Conservation (phyloP, 2,329 filamentous ascomycete species). For the Helotiales sp. region DNA sequence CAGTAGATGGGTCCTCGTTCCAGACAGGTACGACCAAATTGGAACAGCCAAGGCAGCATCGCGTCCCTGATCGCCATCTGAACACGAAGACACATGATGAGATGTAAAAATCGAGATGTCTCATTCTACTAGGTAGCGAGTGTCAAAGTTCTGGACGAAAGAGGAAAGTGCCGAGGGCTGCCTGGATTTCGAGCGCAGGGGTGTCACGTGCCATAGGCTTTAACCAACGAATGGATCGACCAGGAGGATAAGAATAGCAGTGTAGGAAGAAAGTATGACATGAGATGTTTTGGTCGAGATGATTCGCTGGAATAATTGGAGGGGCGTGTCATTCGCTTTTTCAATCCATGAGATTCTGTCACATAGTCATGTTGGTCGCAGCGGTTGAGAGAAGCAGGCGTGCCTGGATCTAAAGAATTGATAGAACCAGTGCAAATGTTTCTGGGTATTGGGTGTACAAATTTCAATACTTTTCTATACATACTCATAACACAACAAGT, state of each 20-base stretch:
- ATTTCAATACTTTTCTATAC: neutral
- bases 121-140: constrained; percentile 2
- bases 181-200: neutral
- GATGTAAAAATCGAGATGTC: neutral
- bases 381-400: no score
- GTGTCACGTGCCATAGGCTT: constrained; percentile 4
- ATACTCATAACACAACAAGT: neutral
- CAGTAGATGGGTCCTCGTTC: neutral
- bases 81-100: constrained; percentile 4
- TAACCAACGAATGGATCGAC: neutral
- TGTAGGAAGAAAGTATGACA: neutral
- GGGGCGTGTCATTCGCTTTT: neutral
- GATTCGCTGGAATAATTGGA: neutral
- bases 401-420: neutral
- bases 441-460: neutral
- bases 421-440: neutral
- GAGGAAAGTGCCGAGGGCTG: constrained; percentile 4
- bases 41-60: neutral
- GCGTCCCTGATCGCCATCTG: neutral
- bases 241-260: neutral
- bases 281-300: neutral
- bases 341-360: neutral
- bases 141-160: neutral
- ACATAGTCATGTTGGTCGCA: no score
- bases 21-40: neutral